Percentiles rank a stretch among this genome's conserved stretches.
Evolutionary conservation across 2,329 filamentous ascomycete species (phyloP).

Genomic region (Podosphaera xanthii): DNA sequence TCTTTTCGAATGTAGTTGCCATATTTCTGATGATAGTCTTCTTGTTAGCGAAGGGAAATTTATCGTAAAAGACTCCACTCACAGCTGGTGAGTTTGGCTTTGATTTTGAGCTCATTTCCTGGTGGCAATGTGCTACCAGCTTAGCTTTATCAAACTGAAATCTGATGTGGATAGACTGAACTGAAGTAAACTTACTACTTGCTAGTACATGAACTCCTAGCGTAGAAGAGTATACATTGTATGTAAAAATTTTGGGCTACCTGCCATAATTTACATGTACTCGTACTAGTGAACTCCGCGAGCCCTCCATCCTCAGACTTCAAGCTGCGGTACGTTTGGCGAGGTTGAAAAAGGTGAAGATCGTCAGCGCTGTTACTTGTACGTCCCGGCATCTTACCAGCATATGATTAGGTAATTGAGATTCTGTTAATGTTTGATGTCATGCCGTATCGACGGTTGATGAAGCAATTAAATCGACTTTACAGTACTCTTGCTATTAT

Average conservation of each 20-base stretch:
- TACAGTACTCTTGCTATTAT: constrained; percentile 2
- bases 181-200: no score
- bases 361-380: background rate
- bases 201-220: background rate
- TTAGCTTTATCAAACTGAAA: background rate
- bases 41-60: background rate
- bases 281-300: background rate
- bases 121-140: background rate
- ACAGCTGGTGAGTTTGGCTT: background rate
- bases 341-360: background rate
- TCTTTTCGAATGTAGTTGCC: constrained; percentile 19
- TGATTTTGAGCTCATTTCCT: background rate
- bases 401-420: background rate
- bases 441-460: background rate
- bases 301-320: background rate
- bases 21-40: constrained; percentile 7
- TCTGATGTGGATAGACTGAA: background rate
- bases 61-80: background rate
- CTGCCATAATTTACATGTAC: background rate
- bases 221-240: background rate
- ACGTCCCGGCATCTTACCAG: background rate
- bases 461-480: background rate
- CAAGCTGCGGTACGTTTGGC: background rate
- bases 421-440: background rate
- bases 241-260: background rate